These are phyloP conservation scores for Candida stauntonica DNA, from an alignment of 805 yeast species.

Conservation along the genomic window DNA sequence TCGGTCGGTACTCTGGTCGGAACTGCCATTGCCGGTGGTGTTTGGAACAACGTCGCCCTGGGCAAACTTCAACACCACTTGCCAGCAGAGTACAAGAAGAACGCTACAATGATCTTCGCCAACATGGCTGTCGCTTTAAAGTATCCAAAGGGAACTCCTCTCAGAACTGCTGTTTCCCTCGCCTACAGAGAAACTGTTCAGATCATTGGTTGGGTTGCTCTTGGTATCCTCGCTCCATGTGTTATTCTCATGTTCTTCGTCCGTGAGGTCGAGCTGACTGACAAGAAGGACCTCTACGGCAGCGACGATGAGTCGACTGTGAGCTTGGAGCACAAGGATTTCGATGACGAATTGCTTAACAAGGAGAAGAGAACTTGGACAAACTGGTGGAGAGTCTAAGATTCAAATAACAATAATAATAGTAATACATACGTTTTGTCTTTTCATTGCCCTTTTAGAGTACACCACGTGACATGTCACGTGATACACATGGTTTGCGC, in stretches of 20 bases:
- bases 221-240: slow-evolving; percentile 27
- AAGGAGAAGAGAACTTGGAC: slow-evolving; percentile 13
- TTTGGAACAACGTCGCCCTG: slow-evolving; percentile 25
- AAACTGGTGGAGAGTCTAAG: slow-evolving; percentile 10
- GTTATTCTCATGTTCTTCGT: slow-evolving; percentile 28
- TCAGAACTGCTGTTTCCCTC: slow-evolving; percentile 26
- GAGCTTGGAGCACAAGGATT: neutral
- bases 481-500: too few relatives aligned
- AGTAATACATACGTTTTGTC: too few relatives aligned
- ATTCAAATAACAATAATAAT: too few relatives aligned
- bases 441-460: too few relatives aligned
- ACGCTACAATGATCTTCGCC: slow-evolving; percentile 25
- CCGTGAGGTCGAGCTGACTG: slow-evolving; percentile 22
- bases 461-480: too few relatives aligned
- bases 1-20: slow-evolving; percentile 28
- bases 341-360: neutral
- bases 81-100: slow-evolving; percentile 16
- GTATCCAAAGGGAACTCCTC: slow-evolving; percentile 25
- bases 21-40: slow-evolving; percentile 25
- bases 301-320: slow-evolving; percentile 13
- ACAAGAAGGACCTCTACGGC: slow-evolving; percentile 19
- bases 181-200: slow-evolving; percentile 30
- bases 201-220: slow-evolving; percentile 27
- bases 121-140: slow-evolving; percentile 21
- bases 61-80: slow-evolving; percentile 19